Base-by-base conservation (phyloP, 1,139 yeast genomes). In the Ogataea hybrid region DNA sequence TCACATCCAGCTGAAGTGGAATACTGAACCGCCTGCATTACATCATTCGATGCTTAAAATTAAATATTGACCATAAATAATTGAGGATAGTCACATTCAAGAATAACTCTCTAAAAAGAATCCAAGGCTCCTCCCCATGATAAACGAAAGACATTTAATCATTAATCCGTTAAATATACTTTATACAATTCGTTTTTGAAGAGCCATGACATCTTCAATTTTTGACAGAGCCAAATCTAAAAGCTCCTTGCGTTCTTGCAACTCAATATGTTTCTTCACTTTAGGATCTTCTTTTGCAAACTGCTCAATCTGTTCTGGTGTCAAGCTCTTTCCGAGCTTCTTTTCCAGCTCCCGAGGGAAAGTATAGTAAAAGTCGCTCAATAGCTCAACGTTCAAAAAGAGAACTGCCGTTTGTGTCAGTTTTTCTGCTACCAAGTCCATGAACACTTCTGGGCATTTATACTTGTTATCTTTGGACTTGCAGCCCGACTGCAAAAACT, bases 211-310 rank as follows among this genome's bases (percentile, higher is more conserved):
- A 16, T 90, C 84, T 57, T 92, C 97, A 46, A 94, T 88, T 65
- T 87, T 92, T 45, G 71, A 75, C 56, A 90, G 64, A 0, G 97
- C 98, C 44, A 85, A 68, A 53, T 88, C 94, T 44, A 94, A 72
- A 46, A 89, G 68, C 55, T 89, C 97, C 62, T 92, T 90, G 40
- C 97, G 77, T 62, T 88, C 94, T 63, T 94, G 98, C 48, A 94
- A 68, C 58, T 92, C 97, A 52, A 94, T 85, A 58, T 94, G 98
- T 53, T 83, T 77, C 59, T 84, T 84, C 46, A 92, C 79, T 65
- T 83, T 86, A 12, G 96, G 94, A 66, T 94, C 98, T 63, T 94
- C 97, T 57, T 88, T 88, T 1, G 98, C 98, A 68, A 90, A 87
- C 46, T 69, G 68, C 57, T 90, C 97, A 46, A 92, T 75, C 58